Percentiles rank a stretch among this genome's conserved stretches.
These are phyloP conservation scores for Nicotiana tomentosiformis DNA, from an alignment of 257 asterid genomes.

Conservation along the genomic window DNA sequence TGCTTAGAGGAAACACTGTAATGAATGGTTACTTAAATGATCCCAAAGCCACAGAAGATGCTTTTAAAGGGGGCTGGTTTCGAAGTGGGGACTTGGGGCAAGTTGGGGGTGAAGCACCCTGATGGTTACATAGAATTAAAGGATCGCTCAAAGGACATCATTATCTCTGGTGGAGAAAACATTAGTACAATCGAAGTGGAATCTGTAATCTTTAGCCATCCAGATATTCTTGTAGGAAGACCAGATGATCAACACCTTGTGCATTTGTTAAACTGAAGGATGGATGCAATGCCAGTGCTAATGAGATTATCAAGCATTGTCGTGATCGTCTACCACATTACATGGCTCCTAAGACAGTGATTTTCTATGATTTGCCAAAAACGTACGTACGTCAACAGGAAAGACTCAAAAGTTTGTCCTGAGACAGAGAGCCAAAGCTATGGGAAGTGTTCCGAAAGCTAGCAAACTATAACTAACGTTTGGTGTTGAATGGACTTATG, in stretches of 20 bases:
- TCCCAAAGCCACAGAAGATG: slow-evolving; percentile 4
- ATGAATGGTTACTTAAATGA: slow-evolving; percentile 8
- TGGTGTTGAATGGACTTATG: neutral
- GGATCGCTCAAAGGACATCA: neutral
- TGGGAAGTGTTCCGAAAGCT: neutral
- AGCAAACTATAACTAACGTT: neutral
- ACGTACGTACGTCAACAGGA: no score
- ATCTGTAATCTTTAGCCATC: neutral
- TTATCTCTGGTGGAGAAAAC: neutral
- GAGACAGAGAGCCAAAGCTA: slow-evolving; percentile 1
- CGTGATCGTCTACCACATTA: no score
- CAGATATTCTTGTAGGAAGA: neutral
- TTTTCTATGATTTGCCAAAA: no score
- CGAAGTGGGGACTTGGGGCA: neutral
- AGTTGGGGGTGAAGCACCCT: neutral
- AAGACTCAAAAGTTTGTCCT: no score
- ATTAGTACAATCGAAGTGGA: neutral
- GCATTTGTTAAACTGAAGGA: neutral
- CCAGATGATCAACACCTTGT: slow-evolving; percentile 1
- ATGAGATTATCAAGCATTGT: no score
- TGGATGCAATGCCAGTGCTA: no score
- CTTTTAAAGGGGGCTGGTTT: slow-evolving; percentile 7
- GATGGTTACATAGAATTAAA: slow-evolving; percentile 7
- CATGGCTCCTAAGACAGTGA: no score
- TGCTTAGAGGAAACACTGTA: slow-evolving; percentile 5